Evolutionary conservation across 768 basidiomycete species (phyloP), one percentile per base, ranked within the genome.

Genomic region (Russula earlei): DNA sequence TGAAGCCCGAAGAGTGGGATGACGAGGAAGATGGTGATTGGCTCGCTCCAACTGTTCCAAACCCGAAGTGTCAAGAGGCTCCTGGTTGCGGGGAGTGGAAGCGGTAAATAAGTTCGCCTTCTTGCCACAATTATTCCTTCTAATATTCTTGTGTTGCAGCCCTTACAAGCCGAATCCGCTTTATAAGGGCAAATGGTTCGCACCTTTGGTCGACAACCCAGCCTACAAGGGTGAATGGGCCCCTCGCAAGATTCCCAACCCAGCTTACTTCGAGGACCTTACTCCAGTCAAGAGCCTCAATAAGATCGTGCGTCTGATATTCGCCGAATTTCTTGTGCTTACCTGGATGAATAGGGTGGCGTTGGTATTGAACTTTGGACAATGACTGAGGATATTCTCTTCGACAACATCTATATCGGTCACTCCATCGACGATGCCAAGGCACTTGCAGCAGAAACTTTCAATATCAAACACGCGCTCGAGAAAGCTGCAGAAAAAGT

Each of bases 11-110:
- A 68, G 96, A 99, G 71, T 99, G 96, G 96, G 93, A 96, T 66
- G 95, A 97, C 64, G 96, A 97, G 68, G 96, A 98, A 69, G 95
- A 99, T 64, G 96, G 96, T 69, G 95, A 98, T 68, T 99, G 93
- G 93, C 81, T 98, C 62, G 79, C 94, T 7, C 94, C 96, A 29
- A 83, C 82, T 54, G 76, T 98, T 54, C 72, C 79, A 56, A 99
- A 99, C 80, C 90, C 95, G 60, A 87, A 83, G 68, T 98, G 96
- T 68, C 75, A 82, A 61, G 87, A 84, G 54, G 94, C 83, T 58
- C 81, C 92, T 65, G 96, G 96, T 27, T 99, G 96, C 66, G 96
- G 96, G 67, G 84, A 85, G 70, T 99, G 95, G 95, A 84, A 84
- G 68, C 81, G 81, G 83, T 88, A 68, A 8, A 61, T 46, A 9